Percentiles rank a stretch among this genome's conserved stretches.
phyloP scores from a whole-genome alignment of 805 yeast species.

The Metschnikowia lunata region DNA sequence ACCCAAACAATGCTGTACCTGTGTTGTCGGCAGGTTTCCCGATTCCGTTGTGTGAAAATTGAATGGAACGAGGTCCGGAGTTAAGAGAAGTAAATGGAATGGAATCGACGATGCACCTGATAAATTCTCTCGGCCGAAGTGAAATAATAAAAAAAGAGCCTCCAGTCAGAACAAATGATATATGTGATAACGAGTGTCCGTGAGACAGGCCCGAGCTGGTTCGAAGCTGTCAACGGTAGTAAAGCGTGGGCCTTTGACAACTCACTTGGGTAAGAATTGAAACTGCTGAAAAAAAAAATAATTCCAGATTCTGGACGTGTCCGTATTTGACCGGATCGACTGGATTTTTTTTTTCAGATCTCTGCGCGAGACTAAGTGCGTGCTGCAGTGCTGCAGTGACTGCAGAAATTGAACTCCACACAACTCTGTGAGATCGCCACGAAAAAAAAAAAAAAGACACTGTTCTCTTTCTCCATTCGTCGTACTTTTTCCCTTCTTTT shows the following conservation, averaged over 20 bases:
- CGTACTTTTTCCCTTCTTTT: too few species aligned
- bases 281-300: too few species aligned
- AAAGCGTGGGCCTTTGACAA: not conserved
- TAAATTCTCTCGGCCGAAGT: too few species aligned
- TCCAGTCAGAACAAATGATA: not conserved
- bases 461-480: too few species aligned
- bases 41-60: not conserved
- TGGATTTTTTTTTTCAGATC: constrained; percentile 10
- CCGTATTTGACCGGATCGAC: not conserved
- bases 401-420: constrained; percentile 9
- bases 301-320: not conserved
- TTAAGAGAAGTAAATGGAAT: too few species aligned
- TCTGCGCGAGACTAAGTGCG: constrained; percentile 10
- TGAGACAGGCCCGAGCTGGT: not conserved
- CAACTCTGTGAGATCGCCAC: not conserved
- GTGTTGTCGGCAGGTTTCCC: not conserved
- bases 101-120: too few species aligned
- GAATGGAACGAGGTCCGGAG: too few species aligned
- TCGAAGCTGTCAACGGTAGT: not conserved
- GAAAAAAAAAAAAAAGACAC: not conserved
- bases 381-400: not conserved
- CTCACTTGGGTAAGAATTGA: not conserved
- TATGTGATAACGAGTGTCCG: not conserved
- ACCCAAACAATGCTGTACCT: not conserved
- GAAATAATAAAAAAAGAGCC: not conserved